Evolutionary conservation across 2,329 filamentous ascomycete species (phyloP).

Genomic region (Apiospora malaysiana): DNA sequence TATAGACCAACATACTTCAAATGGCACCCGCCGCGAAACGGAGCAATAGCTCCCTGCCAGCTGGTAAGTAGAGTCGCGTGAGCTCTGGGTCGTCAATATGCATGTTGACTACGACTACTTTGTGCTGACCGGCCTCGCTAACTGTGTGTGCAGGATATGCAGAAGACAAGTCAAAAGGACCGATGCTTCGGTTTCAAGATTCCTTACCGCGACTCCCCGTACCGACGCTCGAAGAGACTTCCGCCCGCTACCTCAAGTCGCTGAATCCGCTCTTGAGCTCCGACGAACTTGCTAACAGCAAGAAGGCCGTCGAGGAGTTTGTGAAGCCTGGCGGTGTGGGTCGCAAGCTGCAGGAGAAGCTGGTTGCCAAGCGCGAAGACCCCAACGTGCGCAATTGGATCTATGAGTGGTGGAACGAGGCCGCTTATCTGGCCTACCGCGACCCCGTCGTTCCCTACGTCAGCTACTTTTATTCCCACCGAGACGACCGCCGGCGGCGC

Average conservation of each 20-base stretch:
- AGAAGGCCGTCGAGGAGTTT: slow-evolving; percentile 87
- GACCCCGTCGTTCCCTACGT: slow-evolving; percentile 98
- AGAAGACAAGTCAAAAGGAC: slow-evolving; percentile 79
- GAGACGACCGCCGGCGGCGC: slow-evolving; percentile 86
- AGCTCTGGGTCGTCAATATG: neutral
- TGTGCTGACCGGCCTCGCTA: slow-evolving; percentile 11
- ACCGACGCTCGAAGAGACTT: slow-evolving; percentile 82
- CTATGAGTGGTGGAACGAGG: slow-evolving; percentile 97
- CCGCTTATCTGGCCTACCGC: slow-evolving; percentile 89
- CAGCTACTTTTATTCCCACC: slow-evolving; percentile 99
- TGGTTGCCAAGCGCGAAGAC: slow-evolving; percentile 79
- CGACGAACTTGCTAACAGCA: slow-evolving; percentile 73
- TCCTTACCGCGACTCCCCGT: slow-evolving; percentile 83
- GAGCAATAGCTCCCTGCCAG: slow-evolving; percentile 63
- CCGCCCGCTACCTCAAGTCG: slow-evolving; percentile 79
- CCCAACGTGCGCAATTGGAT: slow-evolving; percentile 92
- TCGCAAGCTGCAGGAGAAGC: slow-evolving; percentile 83
- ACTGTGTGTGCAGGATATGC: slow-evolving; percentile 66
- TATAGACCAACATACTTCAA: slow-evolving; percentile 35
- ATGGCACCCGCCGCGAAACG: slow-evolving; percentile 61
- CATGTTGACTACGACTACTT: slow-evolving; percentile 25
- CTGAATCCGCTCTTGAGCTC: slow-evolving; percentile 75
- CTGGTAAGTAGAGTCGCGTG: slow-evolving; percentile 45
- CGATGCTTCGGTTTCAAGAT: slow-evolving; percentile 85
- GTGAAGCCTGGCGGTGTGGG: slow-evolving; percentile 85